Base-by-base conservation (phyloP, 1,284 basidiomycete species). In the Pseudozyma hubeiensis region DNA sequence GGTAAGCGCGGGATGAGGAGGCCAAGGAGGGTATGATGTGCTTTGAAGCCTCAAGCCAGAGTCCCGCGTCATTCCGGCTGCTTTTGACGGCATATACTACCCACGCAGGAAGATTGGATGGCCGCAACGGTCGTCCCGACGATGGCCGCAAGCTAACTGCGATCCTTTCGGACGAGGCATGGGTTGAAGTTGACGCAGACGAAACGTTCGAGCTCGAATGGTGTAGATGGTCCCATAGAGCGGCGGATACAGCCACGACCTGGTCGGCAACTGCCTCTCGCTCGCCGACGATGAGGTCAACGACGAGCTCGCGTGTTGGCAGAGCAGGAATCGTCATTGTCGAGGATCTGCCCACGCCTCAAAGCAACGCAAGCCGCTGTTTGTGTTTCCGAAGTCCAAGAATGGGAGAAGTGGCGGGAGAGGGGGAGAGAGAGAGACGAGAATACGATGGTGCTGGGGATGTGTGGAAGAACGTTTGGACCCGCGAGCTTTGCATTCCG, bases 11-110 rank as follows among this genome's bases (percentile, higher is more conserved):
- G 30, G 39, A 34, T 1, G 62, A 54, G 4, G 58, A 41, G 41
- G 58, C 54, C 9, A 70, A 55, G 16, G 54, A 43, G 13, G 34
- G 40, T 11, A 53, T 51, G 34, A 70, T 34, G 39, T 44, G 34
- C 40, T 56, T 69, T 39, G 67, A 64, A 5, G 66, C 66, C 48
- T 69, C 60, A 16, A 69, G 45, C 66, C 66, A 69, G 17, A 69
- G 45, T 30, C 66, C 60, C 0, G 52, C 17, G 7, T 16, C 19
- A 40, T 64, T 53, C 24, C 53, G 66, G 0, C 48, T 35, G 61
- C 66, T 69, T 31, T 53, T 60, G 19, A 64, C 53, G 3, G 61
- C 66, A 16, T 60, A 48, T 9, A 64, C 40, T 11, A 50, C 61
- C 37, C 64, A 19, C 16, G 66, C 56, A 13, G 61, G 60, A 41